Conservation (phyloP, 2,329 filamentous ascomycete species). For the Massarina eburnea region DNA sequence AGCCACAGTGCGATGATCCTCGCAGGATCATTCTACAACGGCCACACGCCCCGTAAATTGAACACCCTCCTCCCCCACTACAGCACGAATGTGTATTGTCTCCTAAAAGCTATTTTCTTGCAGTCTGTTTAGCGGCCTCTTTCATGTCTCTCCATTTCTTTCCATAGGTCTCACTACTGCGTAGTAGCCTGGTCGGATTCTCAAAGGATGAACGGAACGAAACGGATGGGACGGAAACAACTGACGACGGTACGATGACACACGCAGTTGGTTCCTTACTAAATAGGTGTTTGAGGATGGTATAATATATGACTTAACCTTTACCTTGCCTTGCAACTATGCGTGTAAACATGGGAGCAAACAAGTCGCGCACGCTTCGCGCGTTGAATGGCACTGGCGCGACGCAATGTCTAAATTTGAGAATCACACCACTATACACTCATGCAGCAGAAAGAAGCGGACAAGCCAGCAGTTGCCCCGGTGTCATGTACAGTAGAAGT, state of each 20-base stretch:
- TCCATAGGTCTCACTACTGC: conserved; percentile 11
- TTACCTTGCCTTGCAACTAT: too few relatives aligned
- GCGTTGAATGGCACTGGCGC: too few relatives aligned
- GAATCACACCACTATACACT: too few relatives aligned
- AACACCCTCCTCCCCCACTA: conserved; percentile 8
- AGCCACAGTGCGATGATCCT: conserved; percentile 23
- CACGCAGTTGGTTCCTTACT: conserved; percentile 18
- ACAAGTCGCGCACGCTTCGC: too few relatives aligned
- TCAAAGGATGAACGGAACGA: conserved; percentile 17
- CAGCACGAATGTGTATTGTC: conserved; percentile 23
- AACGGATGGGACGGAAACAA: conserved; percentile 10
- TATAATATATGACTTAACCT: too few relatives aligned
- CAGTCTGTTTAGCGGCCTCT: conserved; percentile 26
- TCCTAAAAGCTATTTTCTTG: conserved; percentile 28
- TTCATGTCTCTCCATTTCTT: conserved; percentile 16
- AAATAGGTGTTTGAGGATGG: conserved; percentile 16
- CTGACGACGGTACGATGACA: conserved; percentile 11
- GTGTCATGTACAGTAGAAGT: too few relatives aligned
- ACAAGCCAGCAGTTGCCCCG: too few relatives aligned
- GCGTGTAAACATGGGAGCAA: too few relatives aligned
- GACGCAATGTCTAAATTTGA: too few relatives aligned
- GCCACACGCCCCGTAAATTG: conserved; percentile 34
- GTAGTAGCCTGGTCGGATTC: conserved; percentile 10
- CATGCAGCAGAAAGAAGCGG: too few relatives aligned
- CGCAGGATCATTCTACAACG: conserved; percentile 18